Base-by-base conservation (phyloP, 768 basidiomycete genomes). In the Suillus subluteus region DNA sequence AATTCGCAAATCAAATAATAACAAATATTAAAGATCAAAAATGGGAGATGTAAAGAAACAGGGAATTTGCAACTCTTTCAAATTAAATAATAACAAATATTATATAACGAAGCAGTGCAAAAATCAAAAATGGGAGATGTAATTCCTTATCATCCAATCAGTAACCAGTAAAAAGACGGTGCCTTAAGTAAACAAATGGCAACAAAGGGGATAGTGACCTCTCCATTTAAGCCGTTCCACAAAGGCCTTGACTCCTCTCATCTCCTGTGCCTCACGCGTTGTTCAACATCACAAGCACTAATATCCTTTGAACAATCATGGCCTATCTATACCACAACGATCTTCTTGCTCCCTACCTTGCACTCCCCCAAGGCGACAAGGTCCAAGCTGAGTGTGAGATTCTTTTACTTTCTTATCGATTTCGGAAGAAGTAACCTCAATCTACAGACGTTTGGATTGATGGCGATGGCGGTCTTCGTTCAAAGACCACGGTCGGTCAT, bases 381-480 rank as follows among this genome's bases (percentile, higher is more conserved):
- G 76, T 98, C 79, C 95, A 98, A 84, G 97, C 97, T 54, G 97
- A 98, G 80, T 94, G 92, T 94, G 76, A 50, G 87, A 72, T n/a
- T 12, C 30, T 58, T 55, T 59, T 52, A 15, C 58, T 65, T 65
- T 69, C 30, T 58, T 38, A 52, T 62, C 65, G 58, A 67, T 38
- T 48, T 3, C 40, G 58, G 58, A 46, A 63, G 69, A 54, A 65
- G 70, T 68, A 59, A 68, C 68, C 50, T 64, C 56, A 66, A 68
- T 70, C 70, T 64, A 50, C 78, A 98, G 96, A 99, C 80, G 92
- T 98, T 82, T 99, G 97, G 97, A 90, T 98, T 78, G 97, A 99
- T 77, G 96, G 96, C 68, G 92, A 98, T 77, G 86, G 87, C 70
- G 97, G 94, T 70, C 88, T 98, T 70, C 94, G 98, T 78, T 97